phyloP scores from a whole-genome alignment of 768 basidiomycete species.

The Hemileccinum rubropunctum region DNA sequence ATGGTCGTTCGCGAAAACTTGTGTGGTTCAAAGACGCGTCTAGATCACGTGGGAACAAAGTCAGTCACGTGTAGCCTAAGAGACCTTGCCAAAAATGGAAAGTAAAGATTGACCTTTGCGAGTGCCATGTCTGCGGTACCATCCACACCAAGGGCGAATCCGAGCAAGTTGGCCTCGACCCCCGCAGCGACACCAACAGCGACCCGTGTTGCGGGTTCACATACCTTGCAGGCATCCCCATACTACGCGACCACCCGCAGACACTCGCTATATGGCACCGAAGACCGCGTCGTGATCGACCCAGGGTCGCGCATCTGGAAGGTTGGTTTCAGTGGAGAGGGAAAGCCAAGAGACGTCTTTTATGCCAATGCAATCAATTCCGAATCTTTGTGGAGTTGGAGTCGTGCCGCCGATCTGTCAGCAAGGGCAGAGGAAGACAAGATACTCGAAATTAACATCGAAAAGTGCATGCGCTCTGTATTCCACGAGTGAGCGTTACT shows the following conservation, averaged over 20 bases:
- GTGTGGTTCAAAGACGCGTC: slow-evolving; percentile 14
- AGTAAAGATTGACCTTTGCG: not conserved
- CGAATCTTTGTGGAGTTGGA: slow-evolving; percentile 58
- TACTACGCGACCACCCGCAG: slow-evolving; percentile 82
- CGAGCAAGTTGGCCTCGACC: slow-evolving; percentile 7
- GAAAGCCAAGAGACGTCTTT: slow-evolving; percentile 86
- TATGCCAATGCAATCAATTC: slow-evolving; percentile 46
- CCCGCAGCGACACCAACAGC: slow-evolving; percentile 55
- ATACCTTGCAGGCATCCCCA: slow-evolving; percentile 67
- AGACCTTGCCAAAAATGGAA: not conserved
- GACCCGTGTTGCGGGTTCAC: slow-evolving; percentile 45
- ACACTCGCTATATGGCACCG: slow-evolving; percentile 94
- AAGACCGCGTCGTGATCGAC: slow-evolving; percentile 94
- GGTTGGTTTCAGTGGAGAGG: slow-evolving; percentile 96
- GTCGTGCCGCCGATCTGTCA: slow-evolving; percentile 47
- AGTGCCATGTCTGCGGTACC: slow-evolving; percentile 33
- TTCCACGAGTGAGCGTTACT: slow-evolving; percentile 71
- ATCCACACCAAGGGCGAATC: slow-evolving; percentile 31
- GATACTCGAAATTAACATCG: slow-evolving; percentile 66
- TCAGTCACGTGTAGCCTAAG: slow-evolving; percentile 8
- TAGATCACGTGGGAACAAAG: slow-evolving; percentile 18
- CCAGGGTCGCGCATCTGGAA: slow-evolving; percentile 95
- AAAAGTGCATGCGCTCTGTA: slow-evolving; percentile 67
- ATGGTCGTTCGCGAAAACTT: not conserved
- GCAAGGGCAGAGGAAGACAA: slow-evolving; percentile 73